phyloP scores from a whole-genome alignment of 768 basidiomycete genomes.

The Filobasidium floriforme region DNA sequence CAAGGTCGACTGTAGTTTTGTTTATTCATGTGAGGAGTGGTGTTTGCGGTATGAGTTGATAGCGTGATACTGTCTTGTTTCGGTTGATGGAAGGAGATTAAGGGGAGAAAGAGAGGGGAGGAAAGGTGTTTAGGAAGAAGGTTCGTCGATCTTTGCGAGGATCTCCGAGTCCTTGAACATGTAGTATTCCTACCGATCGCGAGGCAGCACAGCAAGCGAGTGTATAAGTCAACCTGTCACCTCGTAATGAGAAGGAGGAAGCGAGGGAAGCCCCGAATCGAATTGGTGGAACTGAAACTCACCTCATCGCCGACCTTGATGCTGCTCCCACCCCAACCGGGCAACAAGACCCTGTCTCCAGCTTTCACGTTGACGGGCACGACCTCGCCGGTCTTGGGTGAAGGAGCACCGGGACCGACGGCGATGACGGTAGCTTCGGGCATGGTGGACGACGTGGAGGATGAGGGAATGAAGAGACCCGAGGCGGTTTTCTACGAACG shows the following conservation, averaged over 20 bases:
- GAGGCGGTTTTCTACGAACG: conserved; percentile 81
- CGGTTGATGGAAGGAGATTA: not conserved
- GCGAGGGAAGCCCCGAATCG: too few relatives aligned
- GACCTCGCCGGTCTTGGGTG: conserved; percentile 37
- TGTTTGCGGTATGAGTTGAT: too few relatives aligned
- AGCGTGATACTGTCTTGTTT: too few relatives aligned
- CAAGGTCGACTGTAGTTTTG: too few relatives aligned
- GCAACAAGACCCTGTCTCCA: conserved; percentile 86
- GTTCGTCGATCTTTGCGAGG: conserved; percentile 85
- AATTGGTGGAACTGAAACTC: conserved; percentile 38
- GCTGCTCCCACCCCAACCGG: conserved; percentile 90
- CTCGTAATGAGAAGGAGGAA: not conserved
- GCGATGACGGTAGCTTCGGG: conserved; percentile 96
- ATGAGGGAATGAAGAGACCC: conserved; percentile 91
- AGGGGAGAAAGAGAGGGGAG: not conserved
- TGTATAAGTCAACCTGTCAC: conserved; percentile 14
- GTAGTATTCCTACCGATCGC: conserved; percentile 67
- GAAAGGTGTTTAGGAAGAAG: not conserved
- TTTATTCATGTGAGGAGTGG: too few relatives aligned
- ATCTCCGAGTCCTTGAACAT: conserved; percentile 93
- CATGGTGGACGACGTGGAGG: conserved; percentile 73
- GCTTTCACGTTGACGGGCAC: conserved; percentile 69
- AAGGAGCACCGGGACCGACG: conserved; percentile 82
- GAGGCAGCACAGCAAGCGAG: not conserved
- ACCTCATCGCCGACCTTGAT: conserved; percentile 98